phyloP scores from a whole-genome alignment of 495 filamentous ascomycete genomes.

The Aspergillus heteromorphus region DNA sequence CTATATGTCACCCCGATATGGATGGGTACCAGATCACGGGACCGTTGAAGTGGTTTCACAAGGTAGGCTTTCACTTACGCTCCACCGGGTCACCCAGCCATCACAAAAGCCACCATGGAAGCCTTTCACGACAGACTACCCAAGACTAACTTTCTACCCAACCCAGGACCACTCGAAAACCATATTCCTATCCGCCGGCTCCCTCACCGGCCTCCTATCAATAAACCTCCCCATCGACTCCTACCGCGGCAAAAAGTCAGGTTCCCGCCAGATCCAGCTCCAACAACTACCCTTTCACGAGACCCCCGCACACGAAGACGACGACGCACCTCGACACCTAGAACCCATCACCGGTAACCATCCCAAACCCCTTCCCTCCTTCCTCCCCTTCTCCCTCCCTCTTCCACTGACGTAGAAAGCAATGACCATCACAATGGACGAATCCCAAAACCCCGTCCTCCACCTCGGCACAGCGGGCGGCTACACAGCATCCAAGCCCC shows the following conservation, averaged over 20 bases:
- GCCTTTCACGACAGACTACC: too few species aligned
- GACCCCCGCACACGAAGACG: neutral
- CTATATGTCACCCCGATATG: conserved; percentile 4
- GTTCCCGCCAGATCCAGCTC: neutral
- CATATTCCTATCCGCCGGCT: conserved; percentile 20
- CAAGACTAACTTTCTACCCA: conserved; percentile 9
- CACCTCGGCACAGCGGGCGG: conserved; percentile 31
- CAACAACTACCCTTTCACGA: conserved; percentile 22
- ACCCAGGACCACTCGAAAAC: conserved; percentile 14
- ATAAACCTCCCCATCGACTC: conserved; percentile 15
- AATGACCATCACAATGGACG: conserved; percentile 19
- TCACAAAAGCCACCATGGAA: too few species aligned
- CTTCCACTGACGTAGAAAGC: conserved; percentile 18
- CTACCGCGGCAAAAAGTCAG: conserved; percentile 13
- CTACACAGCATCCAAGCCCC: conserved; percentile 7
- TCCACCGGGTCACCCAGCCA: too few species aligned
- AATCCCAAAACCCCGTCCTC: conserved; percentile 13
- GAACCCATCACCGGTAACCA: conserved; percentile 31
- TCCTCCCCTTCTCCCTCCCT: too few species aligned
- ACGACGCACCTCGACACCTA: conserved; percentile 14
- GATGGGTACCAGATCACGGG: conserved; percentile 23
- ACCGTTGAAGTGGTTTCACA: conserved; percentile 31
- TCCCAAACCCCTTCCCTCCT: too few species aligned
- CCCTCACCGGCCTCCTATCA: conserved; percentile 18
- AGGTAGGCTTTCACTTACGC: too few species aligned